Percentiles rank a stretch among this genome's conserved stretches.
These are phyloP conservation scores for Alternaria triticimaculans DNA, from an alignment of 2,329 filamentous ascomycete species.

Conservation along the genomic window DNA sequence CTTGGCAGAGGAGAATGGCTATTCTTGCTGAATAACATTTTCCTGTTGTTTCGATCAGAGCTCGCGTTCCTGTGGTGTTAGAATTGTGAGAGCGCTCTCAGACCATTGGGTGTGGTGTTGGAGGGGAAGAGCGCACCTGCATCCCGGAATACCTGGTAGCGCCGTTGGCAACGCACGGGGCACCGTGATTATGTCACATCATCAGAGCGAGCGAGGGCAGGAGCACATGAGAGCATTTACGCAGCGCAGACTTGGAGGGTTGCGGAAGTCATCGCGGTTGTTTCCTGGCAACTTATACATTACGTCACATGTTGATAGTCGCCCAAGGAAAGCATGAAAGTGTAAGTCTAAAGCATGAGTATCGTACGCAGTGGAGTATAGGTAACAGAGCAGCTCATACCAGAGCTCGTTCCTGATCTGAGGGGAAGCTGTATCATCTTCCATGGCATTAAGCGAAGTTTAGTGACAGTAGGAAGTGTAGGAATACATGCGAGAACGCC, in stretches of 20 bases:
- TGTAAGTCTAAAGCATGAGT: constrained; percentile 19
- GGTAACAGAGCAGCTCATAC: constrained; percentile 30
- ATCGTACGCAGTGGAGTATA: constrained; percentile 42
- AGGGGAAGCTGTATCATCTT: constrained; percentile 18
- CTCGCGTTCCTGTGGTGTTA: neutral
- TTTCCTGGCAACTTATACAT: neutral
- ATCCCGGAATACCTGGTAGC: neutral
- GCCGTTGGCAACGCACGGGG: constrained; percentile 1
- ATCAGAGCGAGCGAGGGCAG: neutral
- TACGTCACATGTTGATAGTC: neutral
- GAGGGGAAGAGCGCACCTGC: neutral
- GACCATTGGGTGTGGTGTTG: neutral
- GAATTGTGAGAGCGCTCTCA: neutral
- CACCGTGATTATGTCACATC: neutral
- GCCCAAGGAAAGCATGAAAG: neutral
- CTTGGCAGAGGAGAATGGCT: neutral
- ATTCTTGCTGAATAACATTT: neutral
- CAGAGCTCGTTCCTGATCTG: constrained; percentile 22
- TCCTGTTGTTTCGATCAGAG: neutral
- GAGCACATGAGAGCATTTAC: neutral
- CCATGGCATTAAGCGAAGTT: constrained; percentile 34
- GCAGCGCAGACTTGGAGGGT: neutral
- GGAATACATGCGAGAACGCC: constrained; percentile 45
- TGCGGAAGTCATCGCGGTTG: neutral
- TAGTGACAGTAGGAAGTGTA: constrained; percentile 50